Evolutionary conservation across 2,329 filamentous ascomycete genomes (phyloP).

Genomic region (Trichoderma sp.): DNA sequence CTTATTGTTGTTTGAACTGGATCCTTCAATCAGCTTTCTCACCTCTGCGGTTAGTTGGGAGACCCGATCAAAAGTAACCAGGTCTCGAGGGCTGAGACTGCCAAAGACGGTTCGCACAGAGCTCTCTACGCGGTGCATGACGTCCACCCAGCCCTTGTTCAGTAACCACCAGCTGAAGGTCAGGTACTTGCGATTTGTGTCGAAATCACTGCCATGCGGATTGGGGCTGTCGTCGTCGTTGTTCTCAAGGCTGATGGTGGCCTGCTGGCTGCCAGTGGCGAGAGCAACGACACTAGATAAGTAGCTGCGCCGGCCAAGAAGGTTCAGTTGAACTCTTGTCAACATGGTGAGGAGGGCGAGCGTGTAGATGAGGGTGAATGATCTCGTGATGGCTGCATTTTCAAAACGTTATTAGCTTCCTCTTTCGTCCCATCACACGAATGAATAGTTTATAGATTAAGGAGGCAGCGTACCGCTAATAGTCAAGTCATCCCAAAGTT

Average conservation of each 20-base stretch:
- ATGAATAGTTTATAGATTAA: neutral
- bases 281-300: slow-evolving; percentile 93
- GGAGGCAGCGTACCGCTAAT: slow-evolving; percentile 76
- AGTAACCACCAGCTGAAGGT: slow-evolving; percentile 98
- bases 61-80: slow-evolving; percentile 79
- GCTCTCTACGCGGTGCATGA: slow-evolving; percentile 79
- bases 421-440: too few species aligned
- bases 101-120: slow-evolving; percentile 90
- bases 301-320: slow-evolving; percentile 92
- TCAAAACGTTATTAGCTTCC: neutral
- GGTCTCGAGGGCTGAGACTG: slow-evolving; percentile 83
- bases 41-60: slow-evolving; percentile 82
- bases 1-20: slow-evolving; percentile 46
- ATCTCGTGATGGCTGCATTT: slow-evolving; percentile 76
- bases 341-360: slow-evolving; percentile 86
- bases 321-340: slow-evolving; percentile 93
- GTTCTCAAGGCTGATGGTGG: slow-evolving; percentile 87
- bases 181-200: slow-evolving; percentile 91
- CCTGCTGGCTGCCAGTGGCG: slow-evolving; percentile 72
- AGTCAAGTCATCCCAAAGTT: slow-evolving; percentile 97
- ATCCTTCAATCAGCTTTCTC: slow-evolving; percentile 80
- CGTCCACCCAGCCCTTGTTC: slow-evolving; percentile 82
- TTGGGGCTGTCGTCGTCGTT: slow-evolving; percentile 86
- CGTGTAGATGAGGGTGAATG: slow-evolving; percentile 91
- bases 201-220: slow-evolving; percentile 89